phyloP scores from a whole-genome alignment of 192 early-diverging fungal species.

The Diversispora eburnea region DNA sequence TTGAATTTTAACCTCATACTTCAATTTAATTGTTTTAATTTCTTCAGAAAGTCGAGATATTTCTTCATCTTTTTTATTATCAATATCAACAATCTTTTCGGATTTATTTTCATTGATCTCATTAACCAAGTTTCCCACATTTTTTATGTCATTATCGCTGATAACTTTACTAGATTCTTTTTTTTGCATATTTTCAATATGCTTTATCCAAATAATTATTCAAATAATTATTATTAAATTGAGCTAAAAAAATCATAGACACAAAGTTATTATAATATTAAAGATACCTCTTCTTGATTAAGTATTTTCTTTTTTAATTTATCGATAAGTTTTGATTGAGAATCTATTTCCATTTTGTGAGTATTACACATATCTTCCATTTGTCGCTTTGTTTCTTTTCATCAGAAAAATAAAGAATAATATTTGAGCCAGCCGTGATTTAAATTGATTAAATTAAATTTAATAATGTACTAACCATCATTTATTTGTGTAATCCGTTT shows the following conservation, averaged over 20 bases:
- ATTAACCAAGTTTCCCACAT: not conserved
- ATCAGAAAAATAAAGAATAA: constrained; percentile 1
- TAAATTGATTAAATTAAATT: not conserved
- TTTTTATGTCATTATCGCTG: too few relatives aligned
- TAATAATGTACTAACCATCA: constrained; percentile 21
- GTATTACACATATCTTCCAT: constrained; percentile 34
- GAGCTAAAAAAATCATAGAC: not conserved
- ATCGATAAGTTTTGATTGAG: constrained; percentile 41
- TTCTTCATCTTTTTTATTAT: not conserved
- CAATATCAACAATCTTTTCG: not conserved
- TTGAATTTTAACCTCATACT: not conserved
- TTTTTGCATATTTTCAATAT: too few relatives aligned
- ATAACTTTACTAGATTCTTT: too few relatives aligned
- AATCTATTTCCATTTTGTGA: constrained; percentile 30
- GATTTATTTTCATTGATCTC: constrained; percentile 30
- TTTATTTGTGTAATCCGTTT: constrained; percentile 35
- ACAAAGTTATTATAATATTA: not conserved
- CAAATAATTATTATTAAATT: not conserved
- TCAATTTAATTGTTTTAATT: not conserved
- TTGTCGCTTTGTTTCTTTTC: constrained; percentile 15
- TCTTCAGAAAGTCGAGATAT: not conserved
- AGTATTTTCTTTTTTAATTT: constrained; percentile 37
- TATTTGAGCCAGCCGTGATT: not conserved
- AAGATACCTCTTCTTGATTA: constrained; percentile 30
- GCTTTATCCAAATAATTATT: too few relatives aligned